Percentiles rank a stretch among this genome's conserved stretches.
Evolutionary conservation across 176 grass and related monocot species (phyloP).

Genomic region (Elaeis guineensis): DNA sequence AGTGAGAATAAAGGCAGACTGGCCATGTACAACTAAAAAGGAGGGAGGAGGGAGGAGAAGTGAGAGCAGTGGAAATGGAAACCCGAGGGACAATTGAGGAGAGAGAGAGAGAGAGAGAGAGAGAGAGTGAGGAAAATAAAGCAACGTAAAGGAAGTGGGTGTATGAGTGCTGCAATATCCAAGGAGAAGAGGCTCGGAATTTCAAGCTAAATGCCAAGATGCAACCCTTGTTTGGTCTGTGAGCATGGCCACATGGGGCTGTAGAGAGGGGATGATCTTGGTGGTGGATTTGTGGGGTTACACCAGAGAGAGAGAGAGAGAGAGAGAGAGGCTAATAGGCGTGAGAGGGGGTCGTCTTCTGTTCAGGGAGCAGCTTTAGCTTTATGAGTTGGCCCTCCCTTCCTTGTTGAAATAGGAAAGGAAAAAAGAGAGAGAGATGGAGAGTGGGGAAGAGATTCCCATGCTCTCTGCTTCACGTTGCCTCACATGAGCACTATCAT

Average conservation of each 20-base stretch:
- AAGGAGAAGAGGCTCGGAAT: slow-evolving; percentile 2
- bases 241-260: too few relatives aligned
- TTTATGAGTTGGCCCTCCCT: slow-evolving; percentile 17
- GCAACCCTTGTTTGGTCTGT: neutral
- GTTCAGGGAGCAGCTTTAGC: slow-evolving; percentile 9
- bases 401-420: slow-evolving; percentile 2
- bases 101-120: neutral
- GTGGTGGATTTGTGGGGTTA: too few relatives aligned
- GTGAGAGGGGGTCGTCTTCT: neutral
- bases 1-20: slow-evolving; percentile 8
- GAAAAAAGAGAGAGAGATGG: slow-evolving; percentile 1
- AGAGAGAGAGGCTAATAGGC: neutral
- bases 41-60: neutral
- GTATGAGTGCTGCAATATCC: neutral
- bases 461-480: neutral
- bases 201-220: neutral
- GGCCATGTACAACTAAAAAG: neutral
- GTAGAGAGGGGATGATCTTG: too few relatives aligned
- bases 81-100: neutral
- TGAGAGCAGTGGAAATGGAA: neutral
- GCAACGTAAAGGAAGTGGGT: neutral
- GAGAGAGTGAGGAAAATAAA: neutral
- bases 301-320: neutral
- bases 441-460: neutral
- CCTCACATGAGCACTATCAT: slow-evolving; percentile 4